Evolutionary conservation across 371 early-diverging fungal genomes (phyloP), one percentile per base, ranked within the genome.

Genomic region (Mortierella sp.): DNA sequence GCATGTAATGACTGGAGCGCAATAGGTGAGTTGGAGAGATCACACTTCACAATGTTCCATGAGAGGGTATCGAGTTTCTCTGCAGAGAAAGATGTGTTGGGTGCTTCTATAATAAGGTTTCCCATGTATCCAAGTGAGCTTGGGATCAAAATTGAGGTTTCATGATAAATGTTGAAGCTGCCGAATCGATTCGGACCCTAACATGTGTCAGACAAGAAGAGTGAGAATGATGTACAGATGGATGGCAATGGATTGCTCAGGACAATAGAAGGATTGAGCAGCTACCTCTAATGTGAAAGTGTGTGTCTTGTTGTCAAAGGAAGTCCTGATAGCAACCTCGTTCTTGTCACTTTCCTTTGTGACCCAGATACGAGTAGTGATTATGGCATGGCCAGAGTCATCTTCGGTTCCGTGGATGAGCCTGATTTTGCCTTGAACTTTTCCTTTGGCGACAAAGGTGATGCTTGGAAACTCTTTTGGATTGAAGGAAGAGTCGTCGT

Each of bases 351-450:
- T 69, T 28, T 81, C 76, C 59, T 76, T 75, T 13, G 76, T 72
- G 67, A 76, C 73, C 82, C 82, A 81, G 63, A 81, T 47, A n/a
- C 82, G 69, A 38, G 70, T 65, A 9, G 82, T 76, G 66, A 81
- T 47, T 58, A 69, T 60, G 24, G 69, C 80, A 4, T 71, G 62
- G 4, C 65, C 67, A 9, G 76, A 67, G 52, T 69, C 70, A 52
- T 72, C 73, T 5, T 65, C 60, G 4, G 63, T 52, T 22, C 69
- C 66, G 45, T 81, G 76, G 60, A 81, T 63, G 1, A 81, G 61
- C 16, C 72, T 69, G 52, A 81, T 58, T 64, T 72, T 76, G 19
- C 82, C 82, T 64, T 81, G 76, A 4, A 76, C 71, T 21, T 81
- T 81, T 28, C 76, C 76, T 16, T 64, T 68, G 33, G 76, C 73